Evolutionary conservation across 208 protist species (phyloP).

Genomic region (Naegleria lovaniensis): DNA sequence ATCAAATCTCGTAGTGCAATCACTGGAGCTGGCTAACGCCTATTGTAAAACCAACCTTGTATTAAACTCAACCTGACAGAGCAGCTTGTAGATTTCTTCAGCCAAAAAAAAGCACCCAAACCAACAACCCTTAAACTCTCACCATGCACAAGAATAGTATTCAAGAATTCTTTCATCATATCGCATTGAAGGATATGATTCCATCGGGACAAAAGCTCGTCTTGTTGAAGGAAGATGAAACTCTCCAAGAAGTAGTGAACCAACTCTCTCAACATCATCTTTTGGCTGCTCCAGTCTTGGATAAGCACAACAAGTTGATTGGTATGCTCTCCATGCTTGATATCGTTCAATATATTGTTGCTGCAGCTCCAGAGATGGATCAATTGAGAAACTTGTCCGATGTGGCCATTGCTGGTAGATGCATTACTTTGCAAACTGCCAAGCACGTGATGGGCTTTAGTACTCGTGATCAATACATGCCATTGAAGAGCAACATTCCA

Average conservation of each 20-base stretch:
- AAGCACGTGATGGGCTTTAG: background rate
- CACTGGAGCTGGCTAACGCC: too few species aligned
- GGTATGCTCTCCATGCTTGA: background rate
- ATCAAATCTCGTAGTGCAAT: too few species aligned
- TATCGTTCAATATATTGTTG: background rate
- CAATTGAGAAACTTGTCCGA: background rate
- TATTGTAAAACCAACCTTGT: too few species aligned
- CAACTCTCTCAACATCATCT: background rate
- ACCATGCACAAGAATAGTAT: background rate
- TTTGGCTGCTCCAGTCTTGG: background rate
- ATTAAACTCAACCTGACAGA: too few species aligned
- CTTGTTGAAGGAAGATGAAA: background rate
- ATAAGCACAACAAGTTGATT: background rate
- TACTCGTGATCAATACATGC: background rate
- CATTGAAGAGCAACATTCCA: background rate
- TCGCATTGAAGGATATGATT: background rate
- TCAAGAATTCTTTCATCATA: background rate
- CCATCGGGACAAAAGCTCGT: background rate
- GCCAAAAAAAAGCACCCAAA: background rate
- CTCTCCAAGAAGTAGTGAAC: background rate
- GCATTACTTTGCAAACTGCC: background rate
- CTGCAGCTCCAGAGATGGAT: background rate
- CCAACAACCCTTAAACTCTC: background rate
- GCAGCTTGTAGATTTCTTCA: too few species aligned
- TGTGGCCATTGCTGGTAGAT: background rate